Conservation (phyloP, 768 basidiomycete genomes). For the Trametes maxima region DNA sequence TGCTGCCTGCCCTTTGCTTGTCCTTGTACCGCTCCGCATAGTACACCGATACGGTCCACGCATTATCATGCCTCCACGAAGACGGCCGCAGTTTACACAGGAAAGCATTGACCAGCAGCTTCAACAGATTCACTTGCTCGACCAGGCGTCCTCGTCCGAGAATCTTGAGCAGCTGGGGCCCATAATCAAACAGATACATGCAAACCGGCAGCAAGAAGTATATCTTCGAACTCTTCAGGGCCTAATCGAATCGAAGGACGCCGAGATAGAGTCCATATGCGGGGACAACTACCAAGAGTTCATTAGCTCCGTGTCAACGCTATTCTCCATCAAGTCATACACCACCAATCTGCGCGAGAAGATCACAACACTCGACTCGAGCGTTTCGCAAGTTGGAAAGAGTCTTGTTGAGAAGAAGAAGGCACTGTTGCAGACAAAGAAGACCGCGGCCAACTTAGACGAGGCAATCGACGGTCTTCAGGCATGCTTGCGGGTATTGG, state of each 20-base stretch:
- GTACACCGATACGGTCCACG: not conserved
- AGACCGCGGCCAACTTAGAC: slow-evolving; percentile 92
- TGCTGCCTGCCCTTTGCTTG: not conserved
- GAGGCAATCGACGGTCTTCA: slow-evolving; percentile 96
- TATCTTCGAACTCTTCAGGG: slow-evolving; percentile 83
- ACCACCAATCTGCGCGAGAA: slow-evolving; percentile 92
- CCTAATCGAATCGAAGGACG: slow-evolving; percentile 94
- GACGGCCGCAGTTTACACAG: slow-evolving; percentile 72
- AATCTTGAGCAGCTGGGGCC: slow-evolving; percentile 96
- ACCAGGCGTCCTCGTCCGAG: slow-evolving; percentile 86
- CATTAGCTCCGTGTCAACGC: slow-evolving; percentile 93
- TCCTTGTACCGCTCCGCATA: not conserved
- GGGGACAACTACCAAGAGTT: slow-evolving; percentile 98
- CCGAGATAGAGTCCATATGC: slow-evolving; percentile 95
- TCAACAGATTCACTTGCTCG: slow-evolving; percentile 87
- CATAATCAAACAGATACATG: slow-evolving; percentile 91
- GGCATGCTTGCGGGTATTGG: slow-evolving; percentile 88
- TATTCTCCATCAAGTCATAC: slow-evolving; percentile 94
- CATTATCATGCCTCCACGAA: slow-evolving; percentile 71
- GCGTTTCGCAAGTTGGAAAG: slow-evolving; percentile 85
- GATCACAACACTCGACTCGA: slow-evolving; percentile 85
- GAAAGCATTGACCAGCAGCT: slow-evolving; percentile 88
- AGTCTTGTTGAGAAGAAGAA: slow-evolving; percentile 94
- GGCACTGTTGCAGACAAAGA: slow-evolving; percentile 83
- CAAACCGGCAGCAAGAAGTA: slow-evolving; percentile 83